phyloP scores from a whole-genome alignment of 352 stramenopile genomes.

The Phytophthora syringae region DNA sequence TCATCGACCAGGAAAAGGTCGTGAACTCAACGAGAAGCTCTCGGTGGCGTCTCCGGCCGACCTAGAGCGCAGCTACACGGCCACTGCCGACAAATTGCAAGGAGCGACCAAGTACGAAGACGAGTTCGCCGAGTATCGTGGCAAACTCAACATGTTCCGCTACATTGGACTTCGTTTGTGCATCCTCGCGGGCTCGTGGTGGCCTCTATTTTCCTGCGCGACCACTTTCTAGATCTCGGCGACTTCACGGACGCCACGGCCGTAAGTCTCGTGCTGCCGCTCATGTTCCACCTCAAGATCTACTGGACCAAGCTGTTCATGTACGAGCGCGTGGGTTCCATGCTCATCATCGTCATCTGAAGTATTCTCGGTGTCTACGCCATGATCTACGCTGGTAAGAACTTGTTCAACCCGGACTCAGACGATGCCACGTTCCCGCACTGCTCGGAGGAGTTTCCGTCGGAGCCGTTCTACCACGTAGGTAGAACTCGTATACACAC shows the following conservation, averaged over 20 bases:
- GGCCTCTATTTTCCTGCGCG: slow-evolving; percentile 41
- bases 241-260: slow-evolving; percentile 57
- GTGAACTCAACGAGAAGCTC: slow-evolving; percentile 25
- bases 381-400: too few relatives aligned
- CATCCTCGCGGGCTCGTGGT: slow-evolving; percentile 43
- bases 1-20: slow-evolving; percentile 16
- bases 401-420: too few relatives aligned
- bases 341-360: too few relatives aligned
- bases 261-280: slow-evolving; percentile 51
- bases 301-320: slow-evolving; percentile 46
- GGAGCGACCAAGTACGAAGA: slow-evolving; percentile 25
- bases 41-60: slow-evolving; percentile 21
- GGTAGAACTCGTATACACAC: too few relatives aligned
- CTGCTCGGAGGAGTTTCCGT: too few relatives aligned
- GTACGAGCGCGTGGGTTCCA: slow-evolving; percentile 44
- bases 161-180: slow-evolving; percentile 40
- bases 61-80: slow-evolving; percentile 23
- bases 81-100: slow-evolving; percentile 4
- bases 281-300: slow-evolving; percentile 58
- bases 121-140: slow-evolving; percentile 40
- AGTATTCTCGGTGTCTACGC: too few relatives aligned
- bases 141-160: slow-evolving; percentile 33
- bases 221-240: slow-evolving; percentile 53
- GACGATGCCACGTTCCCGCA: too few relatives aligned
- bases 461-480: too few relatives aligned